These are phyloP conservation scores for Mortierella sp. DNA, from an alignment of 371 early-diverging fungal genomes.

Conservation along the genomic window DNA sequence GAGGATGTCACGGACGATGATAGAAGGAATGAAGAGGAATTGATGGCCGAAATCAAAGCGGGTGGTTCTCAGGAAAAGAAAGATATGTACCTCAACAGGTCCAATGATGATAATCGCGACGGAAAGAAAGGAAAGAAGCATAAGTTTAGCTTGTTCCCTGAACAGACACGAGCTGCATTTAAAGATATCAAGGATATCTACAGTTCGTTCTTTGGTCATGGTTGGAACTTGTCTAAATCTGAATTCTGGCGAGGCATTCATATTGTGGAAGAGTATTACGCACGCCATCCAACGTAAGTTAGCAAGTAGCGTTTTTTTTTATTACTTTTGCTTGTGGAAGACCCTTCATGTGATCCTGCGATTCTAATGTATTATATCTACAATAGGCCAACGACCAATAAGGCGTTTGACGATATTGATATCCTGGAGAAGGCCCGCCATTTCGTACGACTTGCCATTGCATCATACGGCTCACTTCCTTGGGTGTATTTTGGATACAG, in stretches of 20 bases:
- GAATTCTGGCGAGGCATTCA: conserved; percentile 51
- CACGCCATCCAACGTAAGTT: conserved; percentile 44
- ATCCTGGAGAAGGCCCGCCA: conserved; percentile 64
- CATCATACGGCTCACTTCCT: conserved; percentile 62
- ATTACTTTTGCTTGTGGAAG: background rate
- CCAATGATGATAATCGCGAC: background rate
- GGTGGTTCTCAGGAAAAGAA: conserved; percentile 43
- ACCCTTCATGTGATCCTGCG: background rate
- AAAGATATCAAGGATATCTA: conserved; percentile 53
- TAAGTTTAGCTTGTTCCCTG: conserved; percentile 44
- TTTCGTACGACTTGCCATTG: conserved; percentile 71
- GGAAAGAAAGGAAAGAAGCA: conserved; percentile 30
- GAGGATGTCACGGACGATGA: conserved; percentile 41
- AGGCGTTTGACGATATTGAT: conserved; percentile 47
- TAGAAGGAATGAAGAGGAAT: conserved; percentile 40
- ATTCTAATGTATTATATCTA: background rate
- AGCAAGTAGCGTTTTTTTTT: background rate
- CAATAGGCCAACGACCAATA: conserved; percentile 45
- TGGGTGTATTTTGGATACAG: conserved; percentile 57
- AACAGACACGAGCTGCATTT: conserved; percentile 50
- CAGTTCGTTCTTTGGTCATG: conserved; percentile 56
- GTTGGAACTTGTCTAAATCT: conserved; percentile 41
- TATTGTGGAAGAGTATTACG: conserved; percentile 50
- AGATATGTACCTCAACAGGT: conserved; percentile 35
- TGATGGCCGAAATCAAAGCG: conserved; percentile 52